Conservation (phyloP, 73 alveolate species). For the Paramecium primaurelia region DNA sequence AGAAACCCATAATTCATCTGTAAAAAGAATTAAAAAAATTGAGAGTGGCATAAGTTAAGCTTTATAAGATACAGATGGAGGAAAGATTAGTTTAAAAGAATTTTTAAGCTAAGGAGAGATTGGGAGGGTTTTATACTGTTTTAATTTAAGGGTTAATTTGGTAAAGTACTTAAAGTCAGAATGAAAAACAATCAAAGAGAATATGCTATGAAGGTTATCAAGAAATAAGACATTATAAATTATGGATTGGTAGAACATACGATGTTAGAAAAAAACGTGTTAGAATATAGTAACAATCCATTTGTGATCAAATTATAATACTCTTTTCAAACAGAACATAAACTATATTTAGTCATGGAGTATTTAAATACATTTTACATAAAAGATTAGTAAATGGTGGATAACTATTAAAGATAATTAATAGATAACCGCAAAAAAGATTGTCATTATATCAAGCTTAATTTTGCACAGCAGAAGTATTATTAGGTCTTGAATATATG, state of each 20-base stretch:
- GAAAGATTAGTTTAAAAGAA: background rate
- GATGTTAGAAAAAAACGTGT: conserved; percentile 85
- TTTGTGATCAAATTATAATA: conserved; percentile 86
- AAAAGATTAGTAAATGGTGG: background rate
- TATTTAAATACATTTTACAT: background rate
- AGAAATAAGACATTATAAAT: conserved; percentile 71
- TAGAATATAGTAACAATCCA: conserved; percentile 85
- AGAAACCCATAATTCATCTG: background rate
- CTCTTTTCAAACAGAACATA: conserved; percentile 88
- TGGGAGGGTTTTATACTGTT: background rate
- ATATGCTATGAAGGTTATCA: conserved; percentile 70
- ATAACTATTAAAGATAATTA: background rate
- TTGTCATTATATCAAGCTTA: background rate
- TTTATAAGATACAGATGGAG: background rate
- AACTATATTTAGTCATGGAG: conserved; percentile 90
- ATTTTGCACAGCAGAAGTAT: conserved; percentile 11
- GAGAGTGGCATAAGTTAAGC: background rate
- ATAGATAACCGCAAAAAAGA: background rate
- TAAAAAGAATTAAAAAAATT: background rate
- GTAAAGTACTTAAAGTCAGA: background rate
- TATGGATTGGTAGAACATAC: conserved; percentile 71
- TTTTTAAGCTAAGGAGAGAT: conserved; percentile 9
- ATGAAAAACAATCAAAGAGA: background rate
- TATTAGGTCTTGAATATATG: conserved; percentile 49
- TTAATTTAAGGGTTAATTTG: conserved; percentile 22